phyloP scores from a whole-genome alignment of 1,139 yeast species.

The Hansenula sp. region DNA sequence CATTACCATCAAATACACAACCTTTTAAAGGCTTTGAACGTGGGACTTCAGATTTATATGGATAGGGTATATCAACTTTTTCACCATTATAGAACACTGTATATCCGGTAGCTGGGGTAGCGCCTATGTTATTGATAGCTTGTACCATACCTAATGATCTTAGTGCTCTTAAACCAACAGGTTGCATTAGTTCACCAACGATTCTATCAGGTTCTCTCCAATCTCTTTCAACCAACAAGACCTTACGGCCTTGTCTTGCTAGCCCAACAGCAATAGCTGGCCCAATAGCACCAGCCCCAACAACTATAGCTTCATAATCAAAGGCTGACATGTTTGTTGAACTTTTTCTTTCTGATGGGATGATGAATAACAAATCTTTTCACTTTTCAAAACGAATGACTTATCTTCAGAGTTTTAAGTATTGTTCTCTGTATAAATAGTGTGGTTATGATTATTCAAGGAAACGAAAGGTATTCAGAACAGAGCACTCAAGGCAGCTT shows the following conservation, averaged over 20 bases:
- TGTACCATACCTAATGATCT: slow-evolving; percentile 76
- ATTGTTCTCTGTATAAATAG: too few species aligned
- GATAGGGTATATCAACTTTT: slow-evolving; percentile 63
- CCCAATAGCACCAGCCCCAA: slow-evolving; percentile 97
- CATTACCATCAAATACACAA: slow-evolving; percentile 53
- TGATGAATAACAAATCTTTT: background rate
- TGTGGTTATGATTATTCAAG: too few species aligned
- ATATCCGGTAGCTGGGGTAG: slow-evolving; percentile 76
- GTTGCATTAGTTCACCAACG: slow-evolving; percentile 96
- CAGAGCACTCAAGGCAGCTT: too few species aligned
- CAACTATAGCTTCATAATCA: slow-evolving; percentile 36
- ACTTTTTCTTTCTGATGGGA: too few species aligned
- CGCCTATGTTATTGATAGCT: slow-evolving; percentile 79
- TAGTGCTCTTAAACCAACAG: slow-evolving; percentile 85
- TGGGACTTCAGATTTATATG: slow-evolving; percentile 52
- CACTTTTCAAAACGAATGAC: background rate
- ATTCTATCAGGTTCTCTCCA: slow-evolving; percentile 92
- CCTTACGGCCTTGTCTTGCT: slow-evolving; percentile 82
- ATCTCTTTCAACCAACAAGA: slow-evolving; percentile 75
- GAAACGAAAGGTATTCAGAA: too few species aligned
- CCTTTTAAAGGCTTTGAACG: slow-evolving; percentile 46
- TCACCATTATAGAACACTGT: slow-evolving; percentile 64
- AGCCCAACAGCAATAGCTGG: slow-evolving; percentile 88
- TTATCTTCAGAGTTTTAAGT: too few species aligned
- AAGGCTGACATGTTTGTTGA: slow-evolving; percentile 2